phyloP scores from a whole-genome alignment of 768 basidiomycete genomes.

The Cubamyces sp. region DNA sequence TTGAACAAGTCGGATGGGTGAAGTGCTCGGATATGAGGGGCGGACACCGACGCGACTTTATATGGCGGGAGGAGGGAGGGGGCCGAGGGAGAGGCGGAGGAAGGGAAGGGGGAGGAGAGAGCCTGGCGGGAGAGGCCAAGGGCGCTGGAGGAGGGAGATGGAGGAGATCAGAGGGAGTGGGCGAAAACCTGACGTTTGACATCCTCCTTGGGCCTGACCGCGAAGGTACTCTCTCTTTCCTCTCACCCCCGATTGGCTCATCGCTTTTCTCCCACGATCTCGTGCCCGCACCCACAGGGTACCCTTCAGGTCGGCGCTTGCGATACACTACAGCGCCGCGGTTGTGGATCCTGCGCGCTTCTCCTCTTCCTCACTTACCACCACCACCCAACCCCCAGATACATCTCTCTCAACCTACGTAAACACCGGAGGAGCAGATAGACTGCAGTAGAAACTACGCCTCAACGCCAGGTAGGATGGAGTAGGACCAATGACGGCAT shows the following conservation, averaged over 20 bases:
- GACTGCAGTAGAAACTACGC: too few species aligned
- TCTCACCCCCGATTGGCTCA: constrained; percentile 8
- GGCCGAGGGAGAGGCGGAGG: constrained; percentile 1
- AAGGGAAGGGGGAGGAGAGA: neutral
- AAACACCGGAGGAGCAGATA: too few species aligned
- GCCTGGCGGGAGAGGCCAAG: neutral
- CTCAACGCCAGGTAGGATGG: too few species aligned
- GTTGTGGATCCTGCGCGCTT: too few species aligned
- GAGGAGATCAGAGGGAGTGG: neutral
- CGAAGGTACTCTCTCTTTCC: constrained; percentile 16
- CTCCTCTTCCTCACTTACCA: too few species aligned
- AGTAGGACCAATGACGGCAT: too few species aligned
- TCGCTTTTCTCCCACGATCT: neutral
- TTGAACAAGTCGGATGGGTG: neutral
- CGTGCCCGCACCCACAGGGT: constrained; percentile 18
- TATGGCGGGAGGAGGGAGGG: constrained; percentile 1
- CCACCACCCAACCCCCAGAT: too few species aligned
- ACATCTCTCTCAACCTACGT: too few species aligned
- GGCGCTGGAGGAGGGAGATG: neutral
- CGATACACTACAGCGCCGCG: too few species aligned
- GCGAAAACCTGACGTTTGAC: constrained; percentile 1
- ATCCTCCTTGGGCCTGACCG: constrained; percentile 11
- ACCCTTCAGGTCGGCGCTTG: constrained; percentile 22
- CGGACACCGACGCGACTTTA: constrained; percentile 2
- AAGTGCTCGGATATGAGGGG: neutral